Conservation (phyloP, 345 rosid species). For the Pseudoturritis turrita region DNA sequence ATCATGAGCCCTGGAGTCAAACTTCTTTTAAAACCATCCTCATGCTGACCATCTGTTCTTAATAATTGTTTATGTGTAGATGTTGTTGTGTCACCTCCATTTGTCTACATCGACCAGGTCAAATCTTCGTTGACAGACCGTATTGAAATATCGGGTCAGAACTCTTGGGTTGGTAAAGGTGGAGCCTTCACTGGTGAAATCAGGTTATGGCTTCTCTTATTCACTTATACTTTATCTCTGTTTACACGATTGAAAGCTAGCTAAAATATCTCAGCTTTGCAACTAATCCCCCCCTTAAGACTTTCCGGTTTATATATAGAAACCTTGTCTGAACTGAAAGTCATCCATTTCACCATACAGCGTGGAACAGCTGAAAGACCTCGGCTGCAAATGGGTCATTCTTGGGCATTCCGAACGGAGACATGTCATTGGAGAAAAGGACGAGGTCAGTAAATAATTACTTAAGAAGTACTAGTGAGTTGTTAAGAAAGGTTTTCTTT, state of each 20-base stretch:
- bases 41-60: background rate
- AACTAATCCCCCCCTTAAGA: background rate
- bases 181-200: conserved; percentile 99
- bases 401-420: conserved; percentile 98
- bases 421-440: conserved; percentile 84
- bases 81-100: conserved; percentile 97
- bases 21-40: background rate
- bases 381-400: conserved; percentile 96
- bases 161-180: conserved; percentile 96
- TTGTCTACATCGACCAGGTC: conserved; percentile 83
- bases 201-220: conserved; percentile 47
- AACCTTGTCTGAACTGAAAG: background rate
- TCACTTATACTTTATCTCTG: background rate
- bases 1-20: background rate
- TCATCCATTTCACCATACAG: conserved; percentile 33
- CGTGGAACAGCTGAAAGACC: conserved; percentile 87
- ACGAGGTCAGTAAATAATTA: conserved; percentile 52
- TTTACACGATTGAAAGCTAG: background rate
- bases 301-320: no score
- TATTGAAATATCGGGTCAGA: conserved; percentile 84
- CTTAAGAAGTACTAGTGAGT: background rate
- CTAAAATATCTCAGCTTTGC: background rate
- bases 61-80: conserved; percentile 41
- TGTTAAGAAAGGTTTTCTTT: background rate
- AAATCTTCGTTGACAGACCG: conserved; percentile 59